Base-by-base conservation (phyloP, 768 basidiomycete species). In the Rhodotorula toruloides region DNA sequence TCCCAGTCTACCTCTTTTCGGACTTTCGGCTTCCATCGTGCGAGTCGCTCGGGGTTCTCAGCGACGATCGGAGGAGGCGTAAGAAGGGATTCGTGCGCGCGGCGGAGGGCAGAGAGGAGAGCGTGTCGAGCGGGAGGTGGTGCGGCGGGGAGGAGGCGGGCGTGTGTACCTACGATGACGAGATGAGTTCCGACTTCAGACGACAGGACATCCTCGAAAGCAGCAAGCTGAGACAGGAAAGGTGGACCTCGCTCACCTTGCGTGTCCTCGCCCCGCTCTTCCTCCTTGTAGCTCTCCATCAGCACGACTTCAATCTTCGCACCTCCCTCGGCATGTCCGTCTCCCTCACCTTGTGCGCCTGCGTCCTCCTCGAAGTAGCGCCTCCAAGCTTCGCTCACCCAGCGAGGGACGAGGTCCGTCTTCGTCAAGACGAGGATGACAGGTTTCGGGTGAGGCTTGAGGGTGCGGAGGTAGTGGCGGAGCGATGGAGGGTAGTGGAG, bases 401-500 rank as follows among this genome's bases (percentile, higher is more conserved):
- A 79, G 19, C 83, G 82, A 22, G 90, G 89, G 11, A 88, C 82
- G 43, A 97, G 87, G 78, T 94, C 94, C 29, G 86, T 85, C 76
- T 97, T 93, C 25, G 91, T 92, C 14, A 93, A 81, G 54, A 91
- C 86, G 48, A 93, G 82, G 56, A 93, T 84, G 61, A 86, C 78
- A 71, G 80, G 61, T 17, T 76, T 76, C 7, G 73, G 53, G 19
- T 19, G 68, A 40, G 75, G 67, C 46, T 76, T 70, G 40, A 65
- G 58, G 0, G 75, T 49, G 14, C 60, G 34, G 40, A 96, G 83
- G 78, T 89, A 87, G 8, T 79, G 67, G 22, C 83, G 78, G 46
- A 98, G 83, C 0, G 91, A 90, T 2, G 87, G 83, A 2, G 92
- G 91, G 72, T 86, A 87, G 77, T 96, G 93, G 5, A 96, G 78